A percentile compares a stretch with the other conserved stretches of the same genome.
These are phyloP conservation scores for Colletotrichum godetiae DNA, from an alignment of 2,329 filamentous ascomycete genomes.

Conservation along the genomic window DNA sequence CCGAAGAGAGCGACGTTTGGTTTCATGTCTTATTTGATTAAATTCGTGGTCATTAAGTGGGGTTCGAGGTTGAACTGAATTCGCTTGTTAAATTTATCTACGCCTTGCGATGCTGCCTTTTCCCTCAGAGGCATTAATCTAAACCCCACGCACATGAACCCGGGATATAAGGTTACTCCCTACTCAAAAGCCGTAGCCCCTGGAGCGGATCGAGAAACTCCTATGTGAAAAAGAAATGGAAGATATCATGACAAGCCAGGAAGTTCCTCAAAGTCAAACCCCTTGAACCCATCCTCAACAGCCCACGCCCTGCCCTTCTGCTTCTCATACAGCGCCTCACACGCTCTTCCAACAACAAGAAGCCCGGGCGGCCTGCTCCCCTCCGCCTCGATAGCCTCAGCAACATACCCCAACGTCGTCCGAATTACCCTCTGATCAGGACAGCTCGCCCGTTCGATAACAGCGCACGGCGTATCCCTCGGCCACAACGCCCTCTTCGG, in stretches of 20 bases:
- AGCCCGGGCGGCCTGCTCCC: slow-evolving; percentile 91
- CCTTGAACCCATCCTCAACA: slow-evolving; percentile 88
- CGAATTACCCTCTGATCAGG: slow-evolving; percentile 93
- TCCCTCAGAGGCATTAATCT: neutral
- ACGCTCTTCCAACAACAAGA: slow-evolving; percentile 86
- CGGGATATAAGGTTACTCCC: neutral
- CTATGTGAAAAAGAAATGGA: too few relatives aligned
- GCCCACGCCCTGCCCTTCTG: slow-evolving; percentile 75
- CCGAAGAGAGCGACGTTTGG: too few relatives aligned
- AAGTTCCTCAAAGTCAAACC: slow-evolving; percentile 66
- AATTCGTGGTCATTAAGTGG: neutral
- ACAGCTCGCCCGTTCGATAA: slow-evolving; percentile 93
- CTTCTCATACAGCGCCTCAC: slow-evolving; percentile 76
- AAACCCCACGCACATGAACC: neutral
- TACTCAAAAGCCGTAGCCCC: neutral
- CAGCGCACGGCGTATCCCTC: slow-evolving; percentile 83
- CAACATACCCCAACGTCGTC: slow-evolving; percentile 84
- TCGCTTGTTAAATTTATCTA: neutral
- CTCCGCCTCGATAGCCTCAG: slow-evolving; percentile 85
- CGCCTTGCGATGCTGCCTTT: neutral
- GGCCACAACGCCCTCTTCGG: slow-evolving; percentile 72
- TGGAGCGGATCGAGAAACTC: neutral
- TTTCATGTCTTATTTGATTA: too few relatives aligned
- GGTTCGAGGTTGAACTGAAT: neutral
- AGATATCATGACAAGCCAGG: slow-evolving; percentile 17